phyloP scores from a whole-genome alignment of 495 filamentous ascomycete genomes.

The Hypoxylon fragiforme region DNA sequence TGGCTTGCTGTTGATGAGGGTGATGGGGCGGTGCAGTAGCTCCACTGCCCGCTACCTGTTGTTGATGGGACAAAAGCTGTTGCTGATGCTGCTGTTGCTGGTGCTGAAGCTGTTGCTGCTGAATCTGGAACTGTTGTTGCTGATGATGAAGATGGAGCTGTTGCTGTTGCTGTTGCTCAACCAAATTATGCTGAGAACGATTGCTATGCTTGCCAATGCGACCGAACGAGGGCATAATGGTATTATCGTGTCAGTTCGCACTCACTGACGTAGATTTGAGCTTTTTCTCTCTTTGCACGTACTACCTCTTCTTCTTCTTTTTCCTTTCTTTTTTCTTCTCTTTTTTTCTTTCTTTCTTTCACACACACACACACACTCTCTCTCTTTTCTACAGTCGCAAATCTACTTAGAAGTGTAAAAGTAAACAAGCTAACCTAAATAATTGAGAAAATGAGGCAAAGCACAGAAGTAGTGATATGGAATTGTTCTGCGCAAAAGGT shows the following conservation, averaged over 20 bases:
- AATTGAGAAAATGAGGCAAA: conserved; percentile 26
- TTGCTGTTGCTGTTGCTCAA: conserved; percentile 45
- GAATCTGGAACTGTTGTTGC: conserved; percentile 31
- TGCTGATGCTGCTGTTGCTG: conserved; percentile 33
- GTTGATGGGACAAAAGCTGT: conserved; percentile 29
- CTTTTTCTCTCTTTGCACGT: conserved; percentile 5
- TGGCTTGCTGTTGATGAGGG: conserved; percentile 26
- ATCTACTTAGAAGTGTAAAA: too few species aligned
- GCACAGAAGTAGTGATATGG: conserved; percentile 12
- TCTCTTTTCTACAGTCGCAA: too few species aligned
- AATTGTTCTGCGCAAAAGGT: conserved; percentile 24
- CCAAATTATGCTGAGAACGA: conserved; percentile 54
- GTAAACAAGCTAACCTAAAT: too few species aligned
- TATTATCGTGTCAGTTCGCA: conserved; percentile 38
- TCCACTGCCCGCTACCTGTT: conserved; percentile 42
- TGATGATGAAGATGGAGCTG: conserved; percentile 39
- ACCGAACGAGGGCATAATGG: conserved; percentile 48
- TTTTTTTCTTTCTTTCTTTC: conserved; percentile 12
- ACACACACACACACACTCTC: conserved; percentile 14
- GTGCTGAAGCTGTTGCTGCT: conserved; percentile 33
- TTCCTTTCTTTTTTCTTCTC: conserved; percentile 5
- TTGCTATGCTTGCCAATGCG: conserved; percentile 52
- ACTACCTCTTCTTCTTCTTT: conserved; percentile 17
- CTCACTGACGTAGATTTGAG: conserved; percentile 17
- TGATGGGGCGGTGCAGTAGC: conserved; percentile 37